A percentile compares a stretch with the other conserved stretches of the same genome.
Evolutionary conservation across 2,329 filamentous ascomycete genomes (phyloP).

Genomic region (Metarhizium rileyi): DNA sequence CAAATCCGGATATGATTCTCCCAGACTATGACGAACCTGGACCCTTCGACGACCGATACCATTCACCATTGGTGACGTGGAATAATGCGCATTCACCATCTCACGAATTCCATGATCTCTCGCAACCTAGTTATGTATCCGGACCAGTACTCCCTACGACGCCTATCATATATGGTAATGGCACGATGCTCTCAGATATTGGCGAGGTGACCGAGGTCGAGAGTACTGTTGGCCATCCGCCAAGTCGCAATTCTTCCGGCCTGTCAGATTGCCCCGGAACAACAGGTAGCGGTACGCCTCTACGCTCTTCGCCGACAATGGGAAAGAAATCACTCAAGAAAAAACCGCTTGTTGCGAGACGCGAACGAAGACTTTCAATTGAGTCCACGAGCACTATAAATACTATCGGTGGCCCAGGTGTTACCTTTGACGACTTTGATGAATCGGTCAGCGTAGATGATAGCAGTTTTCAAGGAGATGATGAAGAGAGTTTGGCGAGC

Average conservation of each 20-base stretch:
- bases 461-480: slow-evolving; percentile 56
- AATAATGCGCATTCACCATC: slow-evolving; percentile 31
- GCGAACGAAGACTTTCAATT: slow-evolving; percentile 43
- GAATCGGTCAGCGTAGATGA: slow-evolving; percentile 53
- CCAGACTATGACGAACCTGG: slow-evolving; percentile 59
- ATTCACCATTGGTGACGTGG: slow-evolving; percentile 44
- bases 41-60: slow-evolving; percentile 40
- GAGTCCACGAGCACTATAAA: slow-evolving; percentile 54
- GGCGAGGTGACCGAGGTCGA: slow-evolving; percentile 46
- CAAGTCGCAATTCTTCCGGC: slow-evolving; percentile 27
- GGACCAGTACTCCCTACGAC: slow-evolving; percentile 44
- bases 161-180: slow-evolving; percentile 60
- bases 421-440: slow-evolving; percentile 51
- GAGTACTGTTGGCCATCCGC: slow-evolving; percentile 34
- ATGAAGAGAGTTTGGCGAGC: slow-evolving; percentile 55
- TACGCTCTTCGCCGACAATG: slow-evolving; percentile 36
- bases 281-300: slow-evolving; percentile 19
- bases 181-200: slow-evolving; percentile 60
- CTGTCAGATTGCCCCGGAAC: slow-evolving; percentile 15
- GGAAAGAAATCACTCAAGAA: slow-evolving; percentile 34
- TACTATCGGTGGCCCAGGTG: slow-evolving; percentile 34
- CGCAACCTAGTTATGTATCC: slow-evolving; percentile 28
- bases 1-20: slow-evolving; percentile 90
- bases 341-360: slow-evolving; percentile 31
- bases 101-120: slow-evolving; percentile 31